Percentiles rank a stretch among this genome's conserved stretches.
Evolutionary conservation across 1,284 basidiomycete genomes (phyloP).

Genomic region (Inonotus obliquus): DNA sequence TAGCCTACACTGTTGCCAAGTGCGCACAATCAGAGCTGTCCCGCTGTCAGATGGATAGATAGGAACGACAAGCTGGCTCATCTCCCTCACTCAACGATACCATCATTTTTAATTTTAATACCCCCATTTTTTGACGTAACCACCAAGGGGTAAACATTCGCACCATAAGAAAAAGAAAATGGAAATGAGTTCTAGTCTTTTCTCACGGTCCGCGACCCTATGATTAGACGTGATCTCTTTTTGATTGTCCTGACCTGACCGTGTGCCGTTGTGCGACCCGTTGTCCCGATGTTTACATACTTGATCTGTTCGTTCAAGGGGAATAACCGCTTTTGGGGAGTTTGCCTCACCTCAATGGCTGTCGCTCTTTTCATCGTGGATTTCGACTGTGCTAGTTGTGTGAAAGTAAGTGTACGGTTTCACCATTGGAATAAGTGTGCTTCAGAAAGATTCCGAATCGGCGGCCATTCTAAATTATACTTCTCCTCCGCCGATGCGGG

Average conservation of each 20-base stretch:
- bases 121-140: conserved; percentile 9
- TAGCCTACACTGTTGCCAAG: neutral
- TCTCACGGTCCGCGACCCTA: conserved; percentile 8
- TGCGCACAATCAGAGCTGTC: conserved; percentile 1
- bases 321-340: neutral
- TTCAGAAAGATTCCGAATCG: neutral
- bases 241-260: conserved; percentile 8
- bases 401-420: too few relatives aligned
- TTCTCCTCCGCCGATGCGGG: neutral
- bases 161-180: neutral
- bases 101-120: neutral
- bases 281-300: too few relatives aligned
- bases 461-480: neutral
- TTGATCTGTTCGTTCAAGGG: too few relatives aligned
- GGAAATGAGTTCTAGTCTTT: neutral
- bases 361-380: neutral
- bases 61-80: neutral
- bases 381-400: neutral
- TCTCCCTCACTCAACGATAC: neutral
- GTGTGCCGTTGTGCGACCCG: too few relatives aligned
- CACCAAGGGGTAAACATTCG: neutral
- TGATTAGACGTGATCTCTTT: conserved; percentile 7
- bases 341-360: neutral
- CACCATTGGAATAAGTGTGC: too few relatives aligned
- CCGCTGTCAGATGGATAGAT: neutral